These are phyloP conservation scores for Drechslera avenae DNA, from an alignment of 2,329 filamentous ascomycete species.

Conservation along the genomic window DNA sequence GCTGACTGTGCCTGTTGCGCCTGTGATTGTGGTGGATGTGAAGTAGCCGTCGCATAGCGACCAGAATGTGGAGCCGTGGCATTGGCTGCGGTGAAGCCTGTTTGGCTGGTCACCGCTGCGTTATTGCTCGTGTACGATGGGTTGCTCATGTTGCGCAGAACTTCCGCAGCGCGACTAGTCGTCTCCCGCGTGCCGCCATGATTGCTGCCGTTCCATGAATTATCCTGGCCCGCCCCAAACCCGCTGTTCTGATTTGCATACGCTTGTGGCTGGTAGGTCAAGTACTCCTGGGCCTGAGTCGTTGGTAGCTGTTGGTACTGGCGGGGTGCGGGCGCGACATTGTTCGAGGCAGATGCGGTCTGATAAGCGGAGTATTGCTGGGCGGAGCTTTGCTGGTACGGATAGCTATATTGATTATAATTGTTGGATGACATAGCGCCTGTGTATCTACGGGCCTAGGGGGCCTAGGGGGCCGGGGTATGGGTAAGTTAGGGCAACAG, in stretches of 20 bases:
- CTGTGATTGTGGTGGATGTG: constrained; percentile 22
- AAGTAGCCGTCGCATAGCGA: constrained; percentile 24
- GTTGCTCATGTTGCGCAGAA: constrained; percentile 43
- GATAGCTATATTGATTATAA: constrained; percentile 35
- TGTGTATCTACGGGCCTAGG: constrained; percentile 3
- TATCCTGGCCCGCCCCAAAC: constrained; percentile 30
- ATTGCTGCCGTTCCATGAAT: constrained; percentile 28
- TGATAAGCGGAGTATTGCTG: constrained; percentile 37
- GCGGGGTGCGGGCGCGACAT: constrained; percentile 27
- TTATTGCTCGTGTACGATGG: constrained; percentile 28
- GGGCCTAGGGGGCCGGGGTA: constrained; percentile 8
- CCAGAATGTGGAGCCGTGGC: constrained; percentile 19
- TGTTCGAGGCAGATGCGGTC: constrained; percentile 33
- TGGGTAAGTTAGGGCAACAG: constrained; percentile 1
- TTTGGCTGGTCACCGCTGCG: constrained; percentile 20
- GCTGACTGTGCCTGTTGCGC: constrained; percentile 25
- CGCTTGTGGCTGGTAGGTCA: constrained; percentile 30
- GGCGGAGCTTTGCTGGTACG: constrained; percentile 37
- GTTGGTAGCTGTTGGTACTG: constrained; percentile 34
- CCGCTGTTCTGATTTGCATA: constrained; percentile 27
- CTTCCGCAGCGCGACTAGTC: constrained; percentile 40
- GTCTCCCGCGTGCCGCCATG: constrained; percentile 35
- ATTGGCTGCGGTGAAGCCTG: constrained; percentile 32
- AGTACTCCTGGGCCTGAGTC: constrained; percentile 35
- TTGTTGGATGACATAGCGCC: constrained; percentile 34